Percentiles rank a stretch among this genome's conserved stretches.
These are phyloP conservation scores for Aspergillus quadricinctus DNA, from an alignment of 2,329 filamentous ascomycete genomes.

Conservation along the genomic window DNA sequence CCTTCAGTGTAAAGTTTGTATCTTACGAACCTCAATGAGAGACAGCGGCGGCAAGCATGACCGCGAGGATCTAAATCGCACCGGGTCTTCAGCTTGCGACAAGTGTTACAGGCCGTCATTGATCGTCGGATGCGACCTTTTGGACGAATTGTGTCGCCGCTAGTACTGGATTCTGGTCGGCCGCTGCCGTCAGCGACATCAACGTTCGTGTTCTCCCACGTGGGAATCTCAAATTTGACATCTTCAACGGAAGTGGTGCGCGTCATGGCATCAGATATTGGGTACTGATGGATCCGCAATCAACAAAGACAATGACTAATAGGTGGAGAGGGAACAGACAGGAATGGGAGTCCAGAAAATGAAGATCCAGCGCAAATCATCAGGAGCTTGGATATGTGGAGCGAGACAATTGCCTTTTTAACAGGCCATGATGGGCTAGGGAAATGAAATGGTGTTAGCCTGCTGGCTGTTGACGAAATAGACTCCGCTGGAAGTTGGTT, in stretches of 20 bases:
- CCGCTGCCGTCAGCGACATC: conserved; percentile 20
- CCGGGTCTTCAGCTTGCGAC: conserved; percentile 35
- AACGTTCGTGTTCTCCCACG: conserved; percentile 26
- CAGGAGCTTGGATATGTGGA: conserved; percentile 3
- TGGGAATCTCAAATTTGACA: conserved; percentile 14
- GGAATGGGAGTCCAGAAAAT: conserved; percentile 1
- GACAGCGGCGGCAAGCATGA: conserved; percentile 33
- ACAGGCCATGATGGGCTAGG: conserved; percentile 6
- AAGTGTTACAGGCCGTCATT: conserved; percentile 36
- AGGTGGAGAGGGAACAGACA: conserved; percentile 1
- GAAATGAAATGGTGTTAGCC: conserved; percentile 13
- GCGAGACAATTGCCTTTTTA: conserved; percentile 14
- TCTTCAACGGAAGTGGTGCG: conserved; percentile 18
- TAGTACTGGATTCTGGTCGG: conserved; percentile 18
- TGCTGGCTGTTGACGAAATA: conserved; percentile 13
- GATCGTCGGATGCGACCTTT: conserved; percentile 33
- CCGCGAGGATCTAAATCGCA: conserved; percentile 33
- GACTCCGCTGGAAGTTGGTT: conserved; percentile 5
- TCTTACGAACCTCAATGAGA: conserved; percentile 31
- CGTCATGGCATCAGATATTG: conserved; percentile 21
- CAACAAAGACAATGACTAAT: conserved; percentile 5
- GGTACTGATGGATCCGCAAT: conserved; percentile 6
- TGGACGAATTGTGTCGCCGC: conserved; percentile 22
- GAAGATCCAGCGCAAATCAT: conserved; percentile 7
- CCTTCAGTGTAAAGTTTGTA: background rate